Base-by-base conservation (phyloP, 2,329 filamentous ascomycete species). In the Alternaria angustiovoidea region DNA sequence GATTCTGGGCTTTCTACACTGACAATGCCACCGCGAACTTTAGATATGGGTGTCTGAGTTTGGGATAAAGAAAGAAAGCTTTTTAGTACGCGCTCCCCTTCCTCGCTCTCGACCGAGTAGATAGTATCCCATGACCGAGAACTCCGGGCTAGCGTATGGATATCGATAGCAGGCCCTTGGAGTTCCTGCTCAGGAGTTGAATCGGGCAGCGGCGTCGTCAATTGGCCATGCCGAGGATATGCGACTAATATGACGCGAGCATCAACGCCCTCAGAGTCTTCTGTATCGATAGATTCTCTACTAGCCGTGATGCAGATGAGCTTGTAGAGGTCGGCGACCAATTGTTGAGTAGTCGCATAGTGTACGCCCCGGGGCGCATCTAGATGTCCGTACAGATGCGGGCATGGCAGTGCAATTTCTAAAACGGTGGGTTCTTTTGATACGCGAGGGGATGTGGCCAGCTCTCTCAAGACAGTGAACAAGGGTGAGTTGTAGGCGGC, bases 301-400 rank as follows among this genome's bases (percentile, higher is more conserved):
- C 89, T 87, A 63, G 90, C 92, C n/a, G 92, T 82, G 46, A 89
- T 81, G 34, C 90, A 90, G 57, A 95, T 82, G 51, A 97, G 84
- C 70, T 89, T 88, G 83, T 98, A 98, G 24, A 96, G 75, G 26
- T 87, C 86, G 3, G 91, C 91, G 22, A 97, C 80, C 5, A 94
- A 82, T n/a, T 85, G 83, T 77, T 97, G 93, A 0, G 89, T 86
- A n/a, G 84, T 80, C 34, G 83, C 74, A 85, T 93, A 96, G 18
- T 86, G 81, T 46, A 86, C 80, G 24, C 85, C 81, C 68, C 86
- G 84, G 46, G 85, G 82, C 30, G 80, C 78, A 22, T 80, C 79
- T 24, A 82, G 80, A 32, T 80, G 79, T 20, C 86, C 84, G 47
- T 83, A 80, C 12, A 93, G 83, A 52, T 90, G 82, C 2, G 89